Percentiles rank a stretch among this genome's conserved stretches.
Conservation (phyloP, 208 protist species). For the Acanthamoeba culbertsoni region DNA sequence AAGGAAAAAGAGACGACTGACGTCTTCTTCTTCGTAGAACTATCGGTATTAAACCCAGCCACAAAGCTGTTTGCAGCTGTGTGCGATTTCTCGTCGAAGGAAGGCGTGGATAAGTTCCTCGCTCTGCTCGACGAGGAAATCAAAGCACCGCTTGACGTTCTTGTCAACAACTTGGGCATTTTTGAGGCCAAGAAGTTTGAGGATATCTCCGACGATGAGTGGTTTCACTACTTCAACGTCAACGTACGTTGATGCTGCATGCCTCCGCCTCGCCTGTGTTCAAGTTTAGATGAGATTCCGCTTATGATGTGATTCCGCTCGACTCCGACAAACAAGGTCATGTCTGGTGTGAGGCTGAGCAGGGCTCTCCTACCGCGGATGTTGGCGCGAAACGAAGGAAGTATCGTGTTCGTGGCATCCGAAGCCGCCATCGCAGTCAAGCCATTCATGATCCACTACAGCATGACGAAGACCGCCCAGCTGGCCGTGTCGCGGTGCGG, state of each 20-base stretch:
- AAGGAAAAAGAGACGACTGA: not conserved
- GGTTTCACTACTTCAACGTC: constrained; percentile 48
- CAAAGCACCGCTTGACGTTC: constrained; percentile 35
- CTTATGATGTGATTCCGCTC: not conserved
- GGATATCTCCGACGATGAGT: constrained; percentile 52
- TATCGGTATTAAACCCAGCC: not conserved
- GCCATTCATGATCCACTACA: constrained; percentile 64
- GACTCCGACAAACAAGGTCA: too few species aligned
- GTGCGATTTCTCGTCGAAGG: not conserved
- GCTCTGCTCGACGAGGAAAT: not conserved
- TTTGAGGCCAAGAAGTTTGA: constrained; percentile 39
- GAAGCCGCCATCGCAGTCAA: constrained; percentile 1
- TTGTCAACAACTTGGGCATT: constrained; percentile 63
- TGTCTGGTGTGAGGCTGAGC: constrained; percentile 39
- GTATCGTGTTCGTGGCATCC: constrained; percentile 36
- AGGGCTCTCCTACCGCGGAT: constrained; percentile 19
- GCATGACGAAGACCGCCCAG: constrained; percentile 57
- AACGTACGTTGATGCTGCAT: constrained; percentile 23
- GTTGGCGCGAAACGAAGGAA: constrained; percentile 34
- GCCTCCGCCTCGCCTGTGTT: too few species aligned
- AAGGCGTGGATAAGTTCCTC: not conserved
- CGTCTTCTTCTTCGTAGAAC: too few species aligned
- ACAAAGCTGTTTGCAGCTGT: not conserved
- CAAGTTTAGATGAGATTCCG: not conserved
- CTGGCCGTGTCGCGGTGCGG: not conserved